Percentiles rank a stretch among this genome's conserved stretches.
Conservation (phyloP, 305 asterid species). For the Ilex paraguariensis region DNA sequence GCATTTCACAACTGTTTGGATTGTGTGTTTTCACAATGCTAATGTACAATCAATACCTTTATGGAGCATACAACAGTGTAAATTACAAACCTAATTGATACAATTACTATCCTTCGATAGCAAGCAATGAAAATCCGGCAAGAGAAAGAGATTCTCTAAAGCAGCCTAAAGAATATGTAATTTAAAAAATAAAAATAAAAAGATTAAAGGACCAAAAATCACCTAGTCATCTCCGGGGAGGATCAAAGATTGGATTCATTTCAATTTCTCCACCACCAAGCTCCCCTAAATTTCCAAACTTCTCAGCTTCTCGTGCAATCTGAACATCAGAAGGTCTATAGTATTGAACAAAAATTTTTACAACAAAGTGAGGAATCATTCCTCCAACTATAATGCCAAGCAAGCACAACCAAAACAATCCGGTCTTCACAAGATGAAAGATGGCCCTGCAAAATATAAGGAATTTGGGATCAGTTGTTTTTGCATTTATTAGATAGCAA, state of each 20-base stretch:
- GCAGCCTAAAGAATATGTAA: no score
- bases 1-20: no score
- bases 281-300: constrained; percentile 32
- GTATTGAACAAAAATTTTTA: constrained; percentile 43
- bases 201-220: no score
- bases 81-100: no score
- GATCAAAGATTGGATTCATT: constrained; percentile 50
- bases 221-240: constrained; percentile 32
- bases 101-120: no score
- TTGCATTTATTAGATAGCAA: no score
- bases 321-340: constrained; percentile 59
- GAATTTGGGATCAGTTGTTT: neutral
- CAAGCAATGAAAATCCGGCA: no score
- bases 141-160: no score
- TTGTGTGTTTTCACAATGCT: no score
- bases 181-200: no score
- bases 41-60: no score
- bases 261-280: constrained; percentile 43
- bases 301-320: constrained; percentile 80
- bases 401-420: constrained; percentile 74
- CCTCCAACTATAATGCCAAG: constrained; percentile 55
- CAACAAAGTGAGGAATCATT: constrained; percentile 70
- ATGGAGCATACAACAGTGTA: no score
- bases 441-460: constrained; percentile 62
- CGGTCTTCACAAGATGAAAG: constrained; percentile 52